Evolutionary conservation across 768 basidiomycete genomes (phyloP).

Genomic region (Obba rivulosa): DNA sequence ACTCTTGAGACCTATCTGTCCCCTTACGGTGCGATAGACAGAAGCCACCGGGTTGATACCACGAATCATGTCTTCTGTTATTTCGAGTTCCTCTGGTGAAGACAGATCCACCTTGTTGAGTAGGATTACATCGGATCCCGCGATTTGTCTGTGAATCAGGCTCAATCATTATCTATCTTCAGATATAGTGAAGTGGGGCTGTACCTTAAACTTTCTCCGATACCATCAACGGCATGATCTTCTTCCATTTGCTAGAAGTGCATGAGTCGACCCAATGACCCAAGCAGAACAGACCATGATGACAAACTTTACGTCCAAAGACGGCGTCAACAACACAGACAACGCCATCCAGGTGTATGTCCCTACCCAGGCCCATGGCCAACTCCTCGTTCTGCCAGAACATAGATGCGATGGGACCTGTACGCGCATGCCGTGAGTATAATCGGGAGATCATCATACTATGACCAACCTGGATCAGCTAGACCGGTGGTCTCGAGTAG

Average conservation of each 20-base stretch:
- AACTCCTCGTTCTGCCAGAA: conserved; percentile 89
- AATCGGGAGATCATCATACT: conserved; percentile 5
- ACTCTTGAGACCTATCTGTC: conserved; percentile 64
- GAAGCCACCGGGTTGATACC: conserved; percentile 76
- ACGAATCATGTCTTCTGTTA: conserved; percentile 59
- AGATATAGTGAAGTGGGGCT: conserved; percentile 7
- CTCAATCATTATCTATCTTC: background rate
- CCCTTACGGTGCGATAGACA: conserved; percentile 65
- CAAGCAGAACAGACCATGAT: background rate
- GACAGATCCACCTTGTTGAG: conserved; percentile 90
- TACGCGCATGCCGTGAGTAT: conserved; percentile 1
- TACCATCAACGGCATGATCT: conserved; percentile 56
- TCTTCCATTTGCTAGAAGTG: conserved; percentile 76
- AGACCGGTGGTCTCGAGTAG: conserved; percentile 93
- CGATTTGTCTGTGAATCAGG: conserved; percentile 70
- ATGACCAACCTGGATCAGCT: conserved; percentile 94
- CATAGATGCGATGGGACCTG: conserved; percentile 82
- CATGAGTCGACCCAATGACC: background rate
- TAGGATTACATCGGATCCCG: conserved; percentile 84
- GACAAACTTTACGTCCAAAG: conserved; percentile 57
- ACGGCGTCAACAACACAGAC: conserved; percentile 89
- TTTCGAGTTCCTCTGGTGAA: conserved; percentile 33
- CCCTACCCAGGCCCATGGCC: conserved; percentile 56
- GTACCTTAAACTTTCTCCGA: conserved; percentile 79
- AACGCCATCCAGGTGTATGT: conserved; percentile 82